Evolutionary conservation across 495 filamentous ascomycete genomes (phyloP).

Genomic region (Trichocladium uniseriatum): DNA sequence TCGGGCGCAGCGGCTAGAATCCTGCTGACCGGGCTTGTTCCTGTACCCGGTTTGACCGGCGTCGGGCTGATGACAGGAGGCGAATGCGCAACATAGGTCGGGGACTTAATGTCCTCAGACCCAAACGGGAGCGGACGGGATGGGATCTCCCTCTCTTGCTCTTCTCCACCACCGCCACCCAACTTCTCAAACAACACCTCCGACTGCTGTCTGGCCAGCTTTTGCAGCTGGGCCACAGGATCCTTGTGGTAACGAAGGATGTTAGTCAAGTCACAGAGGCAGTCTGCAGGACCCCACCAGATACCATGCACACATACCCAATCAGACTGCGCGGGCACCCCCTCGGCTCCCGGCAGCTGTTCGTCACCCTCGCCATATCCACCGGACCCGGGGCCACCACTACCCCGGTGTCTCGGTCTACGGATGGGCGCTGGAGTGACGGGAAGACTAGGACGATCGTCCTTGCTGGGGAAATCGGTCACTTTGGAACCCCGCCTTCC

Average conservation of each 20-base stretch:
- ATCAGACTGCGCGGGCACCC: constrained; percentile 73
- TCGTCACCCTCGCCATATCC: background rate
- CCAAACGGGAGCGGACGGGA: constrained; percentile 38
- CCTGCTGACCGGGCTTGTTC: constrained; percentile 24
- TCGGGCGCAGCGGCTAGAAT: constrained; percentile 15
- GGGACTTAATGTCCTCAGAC: constrained; percentile 37
- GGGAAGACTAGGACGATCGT: constrained; percentile 79
- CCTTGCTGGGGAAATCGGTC: constrained; percentile 78
- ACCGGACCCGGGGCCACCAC: constrained; percentile 38
- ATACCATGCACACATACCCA: constrained; percentile 72
- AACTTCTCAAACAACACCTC: constrained; percentile 44
- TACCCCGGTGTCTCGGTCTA: constrained; percentile 29
- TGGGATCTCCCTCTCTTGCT: constrained; percentile 27
- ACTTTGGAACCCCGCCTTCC: constrained; percentile 51
- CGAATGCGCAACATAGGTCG: constrained; percentile 35
- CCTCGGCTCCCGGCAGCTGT: constrained; percentile 58
- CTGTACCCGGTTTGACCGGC: constrained; percentile 31
- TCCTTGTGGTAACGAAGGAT: constrained; percentile 49
- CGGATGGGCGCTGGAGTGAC: constrained; percentile 78
- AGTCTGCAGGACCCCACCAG: constrained; percentile 42
- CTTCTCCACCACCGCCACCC: constrained; percentile 16
- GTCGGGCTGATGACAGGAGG: constrained; percentile 31
- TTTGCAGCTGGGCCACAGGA: constrained; percentile 57
- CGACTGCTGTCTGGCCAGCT: constrained; percentile 54
- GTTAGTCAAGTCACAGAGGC: constrained; percentile 53